Evolutionary conservation across 352 stramenopile genomes (phyloP).

Genomic region (Phytophthora constricta): DNA sequence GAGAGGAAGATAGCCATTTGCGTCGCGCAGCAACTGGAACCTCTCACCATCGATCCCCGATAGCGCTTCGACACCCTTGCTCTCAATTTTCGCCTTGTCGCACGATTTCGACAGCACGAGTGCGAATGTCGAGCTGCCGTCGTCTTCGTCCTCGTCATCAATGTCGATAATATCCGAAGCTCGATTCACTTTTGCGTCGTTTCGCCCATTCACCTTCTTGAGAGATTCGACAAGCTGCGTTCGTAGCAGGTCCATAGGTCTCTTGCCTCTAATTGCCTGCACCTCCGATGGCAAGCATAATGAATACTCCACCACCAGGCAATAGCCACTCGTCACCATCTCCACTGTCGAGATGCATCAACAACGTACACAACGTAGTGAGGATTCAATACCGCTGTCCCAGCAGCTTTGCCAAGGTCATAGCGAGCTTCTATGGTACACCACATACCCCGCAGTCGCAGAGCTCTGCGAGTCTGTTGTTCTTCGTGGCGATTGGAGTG

Average conservation of each 20-base stretch:
- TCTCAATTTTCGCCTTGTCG: neutral
- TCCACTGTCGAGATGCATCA: neutral
- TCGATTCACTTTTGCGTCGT: no score
- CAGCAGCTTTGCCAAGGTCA: neutral
- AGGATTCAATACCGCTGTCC: neutral
- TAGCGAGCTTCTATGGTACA: neutral
- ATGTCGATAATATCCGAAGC: neutral
- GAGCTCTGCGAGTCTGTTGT: no score
- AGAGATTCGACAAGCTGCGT: conserved; percentile 5
- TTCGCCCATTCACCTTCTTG: conserved; percentile 3
- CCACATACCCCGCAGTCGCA: no score
- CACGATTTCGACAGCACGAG: conserved; percentile 13
- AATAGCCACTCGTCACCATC: conserved; percentile 17
- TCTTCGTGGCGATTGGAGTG: no score
- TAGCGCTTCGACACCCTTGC: neutral
- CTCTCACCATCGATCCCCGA: neutral
- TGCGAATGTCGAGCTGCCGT: neutral
- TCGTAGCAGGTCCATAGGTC: neutral
- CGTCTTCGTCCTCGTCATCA: neutral
- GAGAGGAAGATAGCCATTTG: neutral
- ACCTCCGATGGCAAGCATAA: neutral
- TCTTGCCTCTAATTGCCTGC: neutral
- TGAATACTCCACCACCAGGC: conserved; percentile 11
- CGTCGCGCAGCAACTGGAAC: conserved; percentile 16
- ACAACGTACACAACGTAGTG: conserved; percentile 12